Percentiles rank a stretch among this genome's conserved stretches.
Evolutionary conservation across 371 early-diverging fungal genomes (phyloP).

Genomic region (Thermomucor indicae-seudaticae): DNA sequence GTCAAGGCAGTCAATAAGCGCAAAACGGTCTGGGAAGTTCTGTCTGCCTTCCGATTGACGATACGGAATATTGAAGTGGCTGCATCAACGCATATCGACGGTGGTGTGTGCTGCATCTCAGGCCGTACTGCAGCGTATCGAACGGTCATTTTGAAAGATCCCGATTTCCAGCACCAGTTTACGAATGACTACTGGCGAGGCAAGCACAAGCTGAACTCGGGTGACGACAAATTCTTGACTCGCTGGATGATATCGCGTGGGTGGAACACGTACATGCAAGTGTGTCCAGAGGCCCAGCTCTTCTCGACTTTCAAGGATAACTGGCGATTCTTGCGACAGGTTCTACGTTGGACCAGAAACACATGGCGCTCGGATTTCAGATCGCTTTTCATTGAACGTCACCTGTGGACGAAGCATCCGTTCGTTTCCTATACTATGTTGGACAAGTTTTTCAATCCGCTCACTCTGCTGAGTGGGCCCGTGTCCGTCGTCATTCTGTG

Average conservation of each 20-base stretch:
- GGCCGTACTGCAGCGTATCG: constrained; percentile 81
- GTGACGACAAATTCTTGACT: constrained; percentile 76
- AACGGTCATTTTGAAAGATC: constrained; percentile 69
- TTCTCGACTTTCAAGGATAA: constrained; percentile 75
- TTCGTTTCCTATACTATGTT: constrained; percentile 75
- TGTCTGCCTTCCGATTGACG: constrained; percentile 69
- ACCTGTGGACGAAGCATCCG: constrained; percentile 65
- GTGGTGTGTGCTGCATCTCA: constrained; percentile 72
- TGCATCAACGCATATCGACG: constrained; percentile 73
- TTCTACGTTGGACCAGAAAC: constrained; percentile 73
- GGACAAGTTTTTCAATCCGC: constrained; percentile 72
- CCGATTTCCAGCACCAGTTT: constrained; percentile 65
- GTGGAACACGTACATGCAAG: constrained; percentile 70
- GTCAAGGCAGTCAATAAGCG: constrained; percentile 52
- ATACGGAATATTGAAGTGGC: constrained; percentile 76
- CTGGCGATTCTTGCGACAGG: constrained; percentile 73
- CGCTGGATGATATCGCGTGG: constrained; percentile 74
- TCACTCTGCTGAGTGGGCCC: constrained; percentile 70
- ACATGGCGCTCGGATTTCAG: constrained; percentile 75
- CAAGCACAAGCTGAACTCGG: constrained; percentile 71
- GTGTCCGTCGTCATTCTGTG: constrained; percentile 49
- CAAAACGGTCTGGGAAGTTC: constrained; percentile 70
- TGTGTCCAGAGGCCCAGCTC: constrained; percentile 69
- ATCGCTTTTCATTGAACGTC: constrained; percentile 59
- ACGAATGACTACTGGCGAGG: constrained; percentile 71